phyloP scores from a whole-genome alignment of 2,329 filamentous ascomycete species.

The Aspergillus japonicus region DNA sequence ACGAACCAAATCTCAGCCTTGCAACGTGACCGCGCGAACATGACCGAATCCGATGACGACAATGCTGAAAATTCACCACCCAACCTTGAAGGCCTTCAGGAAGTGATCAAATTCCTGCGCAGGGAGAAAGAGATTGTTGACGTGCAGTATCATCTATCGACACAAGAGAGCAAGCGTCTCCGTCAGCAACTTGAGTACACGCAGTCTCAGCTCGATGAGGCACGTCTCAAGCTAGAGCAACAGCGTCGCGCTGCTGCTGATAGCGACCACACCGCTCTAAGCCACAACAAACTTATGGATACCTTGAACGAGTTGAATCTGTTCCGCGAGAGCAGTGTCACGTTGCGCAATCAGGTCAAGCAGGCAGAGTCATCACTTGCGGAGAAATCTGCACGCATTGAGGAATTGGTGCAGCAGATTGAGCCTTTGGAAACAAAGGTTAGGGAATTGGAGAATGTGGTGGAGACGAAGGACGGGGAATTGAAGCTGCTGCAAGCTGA shows the following conservation, averaged over 20 bases:
- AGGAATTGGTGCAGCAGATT: conserved; percentile 71
- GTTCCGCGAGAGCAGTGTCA: conserved; percentile 91
- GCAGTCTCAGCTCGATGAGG: conserved; percentile 84
- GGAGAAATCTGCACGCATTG: conserved; percentile 71
- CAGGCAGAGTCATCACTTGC: conserved; percentile 73
- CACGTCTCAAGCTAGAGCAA: conserved; percentile 83
- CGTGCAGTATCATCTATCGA: conserved; percentile 88
- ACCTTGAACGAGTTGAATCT: conserved; percentile 95
- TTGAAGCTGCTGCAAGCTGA: conserved; percentile 86
- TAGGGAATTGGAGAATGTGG: conserved; percentile 76
- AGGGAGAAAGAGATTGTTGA: conserved; percentile 97
- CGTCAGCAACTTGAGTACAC: conserved; percentile 88
- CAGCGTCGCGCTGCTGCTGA: conserved; percentile 77
- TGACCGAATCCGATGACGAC: conserved; percentile 53
- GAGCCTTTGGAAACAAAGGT: conserved; percentile 80
- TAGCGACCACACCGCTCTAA: conserved; percentile 68
- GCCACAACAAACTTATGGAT: conserved; percentile 86
- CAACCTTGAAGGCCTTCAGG: conserved; percentile 73
- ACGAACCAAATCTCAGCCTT: conserved; percentile 74
- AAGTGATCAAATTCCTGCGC: conserved; percentile 86
- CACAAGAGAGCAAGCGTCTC: conserved; percentile 81
- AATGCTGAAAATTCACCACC: conserved; percentile 51
- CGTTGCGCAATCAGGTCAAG: conserved; percentile 80
- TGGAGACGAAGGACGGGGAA: conserved; percentile 80
- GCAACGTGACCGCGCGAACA: conserved; percentile 68